Evolutionary conservation across 2,329 filamentous ascomycete species (phyloP).

Genomic region (Fusarium tjaetaba): DNA sequence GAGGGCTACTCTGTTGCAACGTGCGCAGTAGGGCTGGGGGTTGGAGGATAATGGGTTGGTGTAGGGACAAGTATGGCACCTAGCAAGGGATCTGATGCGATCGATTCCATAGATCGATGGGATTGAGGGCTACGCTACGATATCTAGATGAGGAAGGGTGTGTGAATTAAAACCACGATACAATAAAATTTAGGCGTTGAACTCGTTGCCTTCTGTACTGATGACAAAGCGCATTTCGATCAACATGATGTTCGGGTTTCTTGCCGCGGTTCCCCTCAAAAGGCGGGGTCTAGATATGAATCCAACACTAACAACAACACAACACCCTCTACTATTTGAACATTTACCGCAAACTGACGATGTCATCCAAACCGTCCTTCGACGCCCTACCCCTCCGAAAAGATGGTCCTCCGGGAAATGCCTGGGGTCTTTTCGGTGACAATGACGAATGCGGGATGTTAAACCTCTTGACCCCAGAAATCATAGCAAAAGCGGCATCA

Average conservation of each 20-base stretch:
- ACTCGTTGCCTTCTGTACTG: fast-evolving
- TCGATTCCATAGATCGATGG: background rate
- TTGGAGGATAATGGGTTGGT: fast-evolving
- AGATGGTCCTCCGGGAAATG: constrained; percentile 61
- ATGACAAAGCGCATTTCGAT: background rate
- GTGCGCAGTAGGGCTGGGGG: background rate
- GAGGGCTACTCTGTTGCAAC: background rate
- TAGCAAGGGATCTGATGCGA: too few relatives aligned
- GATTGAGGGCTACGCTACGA: fast-evolving
- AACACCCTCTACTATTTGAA: background rate
- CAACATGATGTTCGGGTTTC: background rate
- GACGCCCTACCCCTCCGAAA: constrained; percentile 60
- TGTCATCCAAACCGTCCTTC: constrained; percentile 47
- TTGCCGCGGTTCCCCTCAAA: constrained; percentile 14
- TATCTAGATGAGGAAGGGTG: fast-evolving
- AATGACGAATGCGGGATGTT: constrained; percentile 64
- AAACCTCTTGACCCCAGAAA: constrained; percentile 59
- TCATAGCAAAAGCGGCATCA: constrained; percentile 36
- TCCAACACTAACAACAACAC: fast-evolving
- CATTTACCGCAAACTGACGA: background rate
- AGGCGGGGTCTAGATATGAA: background rate
- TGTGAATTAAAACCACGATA: fast-evolving
- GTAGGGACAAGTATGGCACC: fast-evolving
- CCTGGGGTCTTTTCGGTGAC: constrained; percentile 65
- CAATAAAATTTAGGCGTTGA: too few relatives aligned